Base-by-base conservation (phyloP, 495 filamentous ascomycete genomes). In the Penicillium mononematosum region DNA sequence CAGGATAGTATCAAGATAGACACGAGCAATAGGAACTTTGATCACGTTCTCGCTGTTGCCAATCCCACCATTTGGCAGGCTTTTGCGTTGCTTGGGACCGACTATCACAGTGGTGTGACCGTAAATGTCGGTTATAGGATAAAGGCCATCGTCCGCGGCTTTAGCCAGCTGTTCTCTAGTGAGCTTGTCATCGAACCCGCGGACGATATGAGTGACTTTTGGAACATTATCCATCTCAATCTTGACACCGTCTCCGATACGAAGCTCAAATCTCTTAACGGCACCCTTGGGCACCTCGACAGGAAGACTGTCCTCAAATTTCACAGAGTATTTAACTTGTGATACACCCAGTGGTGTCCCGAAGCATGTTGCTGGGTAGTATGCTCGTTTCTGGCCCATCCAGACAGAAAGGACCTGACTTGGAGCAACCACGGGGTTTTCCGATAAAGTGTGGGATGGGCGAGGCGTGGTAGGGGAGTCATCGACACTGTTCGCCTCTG, bases 371-470 rank as follows among this genome's bases (percentile, higher is more conserved):
- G 74, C 80, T 31, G 80, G 79, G 50, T 78, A 79, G 53, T 77
- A 83, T 24, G 75, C 77, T 34, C 74, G 68, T 58, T 73, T 77
- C 16, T 67, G 67, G 32, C 79, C 80, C 58, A 69, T 78, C 75
- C 81, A 83, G 36, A 74, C 66, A 14, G 80, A 77, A 55, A 83
- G 65, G 0, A 82, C 77, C 55, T 81, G 77, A 22, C 75, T 76
- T n/a, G 71, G 72, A 2, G 76, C 75, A 39, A 78, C 59, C 25
- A 60, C 36, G 16, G 42, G 5, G n/a, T 61, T 50, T 5, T 68
- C 60, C 22, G 43, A 44, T 25, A 36, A 31, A 17, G 12, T 5
- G 39, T 39, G 22, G 5, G 45, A 1, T 49, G 42, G 17, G 8
- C 49, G 51, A 16, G 59, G 64, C 32, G 66, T 62, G 4, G 54